Base-by-base conservation (phyloP, 2,329 filamentous ascomycete genomes). In the Aspergillus hortae region DNA sequence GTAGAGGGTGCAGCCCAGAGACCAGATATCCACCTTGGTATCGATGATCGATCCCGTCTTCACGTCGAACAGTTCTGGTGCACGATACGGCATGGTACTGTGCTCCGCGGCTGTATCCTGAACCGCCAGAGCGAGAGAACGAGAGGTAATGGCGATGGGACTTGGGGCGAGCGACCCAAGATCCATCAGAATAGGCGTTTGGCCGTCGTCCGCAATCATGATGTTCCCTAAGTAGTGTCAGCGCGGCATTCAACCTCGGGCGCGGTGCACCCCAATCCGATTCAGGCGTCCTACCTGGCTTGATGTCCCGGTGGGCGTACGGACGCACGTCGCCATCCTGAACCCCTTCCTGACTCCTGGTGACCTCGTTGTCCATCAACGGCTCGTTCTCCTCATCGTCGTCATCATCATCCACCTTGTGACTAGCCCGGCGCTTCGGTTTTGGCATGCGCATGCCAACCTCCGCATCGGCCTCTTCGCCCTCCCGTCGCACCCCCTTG, bases 11-110 rank as follows among this genome's bases (percentile, higher is more conserved):
- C 94, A 97, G 47, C 94, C 94, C 19, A 99, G 77, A 14, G 90
- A 95, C 94, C 94, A 99, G 59, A 99, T 95, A 71, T 99, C 94
- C 38, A 96, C 90, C 69, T 96, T 96, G 11, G 92, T 95, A 73
- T 97, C 94, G 66, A 99, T 88, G 46, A 90, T 84, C 45, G 87
- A 86, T 56, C 90, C 92, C 3, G 91, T 96, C 74, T 95, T 95
- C 51, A 97, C 94, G 70, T 99, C 94, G 72, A 99, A 99, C 55
- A 99, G 85, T 74, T 99, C 94, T 0, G 94, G 94, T 1, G 94
- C 94, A 54, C 94, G 90, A 75, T 99, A 99, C 0, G 94, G 92
- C 92, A 99, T 97, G 38, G 94, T 99, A 59, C 87, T 92, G 78
- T 97, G 92, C 71, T 99, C 94, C 49, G 92, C 94, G 19, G 94